phyloP scores from a whole-genome alignment of 352 stramenopile species.

The Phytophthora litchii region DNA sequence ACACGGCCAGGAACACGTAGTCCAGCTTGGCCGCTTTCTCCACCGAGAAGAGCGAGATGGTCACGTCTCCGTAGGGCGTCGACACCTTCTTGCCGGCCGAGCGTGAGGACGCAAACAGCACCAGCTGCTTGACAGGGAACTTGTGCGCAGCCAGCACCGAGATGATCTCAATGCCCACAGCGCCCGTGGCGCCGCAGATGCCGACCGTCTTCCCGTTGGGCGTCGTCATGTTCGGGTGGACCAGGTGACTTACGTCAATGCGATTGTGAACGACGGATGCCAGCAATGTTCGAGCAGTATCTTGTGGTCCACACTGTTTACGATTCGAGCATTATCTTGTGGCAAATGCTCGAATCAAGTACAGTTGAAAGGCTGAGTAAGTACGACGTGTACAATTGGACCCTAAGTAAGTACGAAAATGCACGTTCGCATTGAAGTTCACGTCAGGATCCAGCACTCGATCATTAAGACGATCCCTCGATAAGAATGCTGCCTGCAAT shows the following conservation, averaged over 20 bases:
- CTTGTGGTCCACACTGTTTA: no score
- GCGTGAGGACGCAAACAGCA: constrained; percentile 95
- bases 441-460: no score
- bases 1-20: constrained; percentile 97
- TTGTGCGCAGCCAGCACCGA: constrained; percentile 82
- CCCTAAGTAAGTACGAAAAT: no score
- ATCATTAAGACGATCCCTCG: no score
- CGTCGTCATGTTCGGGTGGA: constrained; percentile 46
- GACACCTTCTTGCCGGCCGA: constrained; percentile 92
- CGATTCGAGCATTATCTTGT: no score
- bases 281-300: no score
- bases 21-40: constrained; percentile 92
- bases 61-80: constrained; percentile 92
- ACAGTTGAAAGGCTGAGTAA: no score
- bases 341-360: no score
- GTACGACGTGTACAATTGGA: no score
- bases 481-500: constrained; percentile 30
- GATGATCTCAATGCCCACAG: constrained; percentile 98
- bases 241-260: no score
- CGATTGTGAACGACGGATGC: constrained; percentile 4
- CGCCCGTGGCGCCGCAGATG: constrained; percentile 90
- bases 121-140: constrained; percentile 92
- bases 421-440: no score
- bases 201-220: constrained; percentile 70
- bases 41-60: constrained; percentile 96